Conservation (phyloP, 2,329 filamentous ascomycete species). For the Sclerotinia borealis region DNA sequence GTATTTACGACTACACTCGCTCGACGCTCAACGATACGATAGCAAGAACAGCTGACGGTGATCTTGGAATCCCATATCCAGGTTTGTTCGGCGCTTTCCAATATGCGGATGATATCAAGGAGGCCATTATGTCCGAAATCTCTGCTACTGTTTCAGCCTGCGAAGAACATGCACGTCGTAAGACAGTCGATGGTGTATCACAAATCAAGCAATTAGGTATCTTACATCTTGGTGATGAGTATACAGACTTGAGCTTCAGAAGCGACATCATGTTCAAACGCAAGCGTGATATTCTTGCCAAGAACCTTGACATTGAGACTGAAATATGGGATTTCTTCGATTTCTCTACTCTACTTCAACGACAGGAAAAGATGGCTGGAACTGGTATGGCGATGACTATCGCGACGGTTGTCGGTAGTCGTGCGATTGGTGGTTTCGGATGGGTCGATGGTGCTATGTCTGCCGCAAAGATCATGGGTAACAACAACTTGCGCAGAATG, state of each 20-base stretch:
- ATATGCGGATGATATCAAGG: constrained; percentile 88
- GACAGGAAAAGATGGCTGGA: constrained; percentile 90
- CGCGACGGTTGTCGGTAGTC: constrained; percentile 75
- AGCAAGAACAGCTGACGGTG: constrained; percentile 63
- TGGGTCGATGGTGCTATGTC: constrained; percentile 87
- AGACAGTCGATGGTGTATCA: constrained; percentile 75
- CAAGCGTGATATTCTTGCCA: constrained; percentile 71
- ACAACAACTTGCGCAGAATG: constrained; percentile 72
- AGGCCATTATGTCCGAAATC: constrained; percentile 86
- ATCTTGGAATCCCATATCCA: constrained; percentile 80
- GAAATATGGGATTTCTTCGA: constrained; percentile 95
- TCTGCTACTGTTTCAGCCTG: constrained; percentile 70
- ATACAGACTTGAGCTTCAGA: constrained; percentile 78
- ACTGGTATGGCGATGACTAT: constrained; percentile 93
- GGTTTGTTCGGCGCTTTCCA: constrained; percentile 80
- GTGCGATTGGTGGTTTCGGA: constrained; percentile 73
- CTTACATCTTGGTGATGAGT: constrained; percentile 81
- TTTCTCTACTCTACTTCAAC: constrained; percentile 71
- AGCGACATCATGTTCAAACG: constrained; percentile 86
- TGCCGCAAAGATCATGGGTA: constrained; percentile 72
- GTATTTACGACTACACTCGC: constrained; percentile 80
- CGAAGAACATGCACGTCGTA: constrained; percentile 77
- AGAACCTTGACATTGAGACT: constrained; percentile 80
- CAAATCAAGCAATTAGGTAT: constrained; percentile 84
- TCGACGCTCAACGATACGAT: constrained; percentile 71